Evolutionary conservation across 352 stramenopile species (phyloP), one percentile per base, ranked within the genome.

Genomic region (Globisporangium spiculum): DNA sequence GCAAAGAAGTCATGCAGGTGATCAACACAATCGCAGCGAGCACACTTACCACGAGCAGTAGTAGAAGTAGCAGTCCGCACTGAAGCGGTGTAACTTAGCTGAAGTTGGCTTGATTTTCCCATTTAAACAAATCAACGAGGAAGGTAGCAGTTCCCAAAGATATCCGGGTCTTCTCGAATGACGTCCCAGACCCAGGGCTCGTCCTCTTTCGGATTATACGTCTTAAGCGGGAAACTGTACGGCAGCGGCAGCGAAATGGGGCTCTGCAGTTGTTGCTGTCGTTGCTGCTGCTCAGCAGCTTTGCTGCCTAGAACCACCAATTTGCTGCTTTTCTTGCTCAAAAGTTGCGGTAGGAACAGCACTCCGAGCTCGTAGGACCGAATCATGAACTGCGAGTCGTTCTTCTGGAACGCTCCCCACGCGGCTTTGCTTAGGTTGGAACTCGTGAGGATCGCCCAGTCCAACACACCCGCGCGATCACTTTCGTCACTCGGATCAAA

Each of bases 171-270:
- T 36, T 92, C 81, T 63, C 84, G 84, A 20, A 83, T 72, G 36
- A 92, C 68, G 52, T 95, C 86, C 88, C 88, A 95, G 9, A 92
- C 74, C 88, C 88, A 95, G 7, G 88, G 88, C 61, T 93, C 86
- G 41, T 95, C 88, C 22, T 74, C 65, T 63, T 78, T 86, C 8
- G 84, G 79, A 27, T 93, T 69, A 67, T 93, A 95, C 9, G 80
- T 88, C 55, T 72, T 77, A 68, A 92, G 63, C 10, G 88, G 88
- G 52, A 93, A 93, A 16, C 44, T 50, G 66, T 90, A 93, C 50
- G 88, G 88, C 38, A 93, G 72, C 9, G 84, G 83, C 10, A 93
- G 63, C 20, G 63, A 12, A 38, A 38, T 27, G 53, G 66, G 56
- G 38, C 12, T 1, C 30, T 32, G 30, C 30, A 32, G 4, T 22